These are phyloP conservation scores for Penicillium desertorum DNA, from an alignment of 495 filamentous ascomycete species.

Conservation along the genomic window DNA sequence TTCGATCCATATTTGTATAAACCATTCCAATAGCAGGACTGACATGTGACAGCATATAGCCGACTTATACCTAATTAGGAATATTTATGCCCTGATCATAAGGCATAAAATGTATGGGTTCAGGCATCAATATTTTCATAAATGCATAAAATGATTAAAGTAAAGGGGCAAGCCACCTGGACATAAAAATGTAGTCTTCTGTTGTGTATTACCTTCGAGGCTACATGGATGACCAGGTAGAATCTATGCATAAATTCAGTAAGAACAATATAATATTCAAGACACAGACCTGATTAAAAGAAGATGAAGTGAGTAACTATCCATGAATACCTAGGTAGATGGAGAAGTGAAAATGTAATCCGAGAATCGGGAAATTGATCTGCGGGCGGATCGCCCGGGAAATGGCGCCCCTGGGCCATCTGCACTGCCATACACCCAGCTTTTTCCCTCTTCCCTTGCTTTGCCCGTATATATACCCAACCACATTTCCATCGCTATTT, in stretches of 20 bases:
- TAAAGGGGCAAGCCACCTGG: not conserved
- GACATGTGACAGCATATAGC: not conserved
- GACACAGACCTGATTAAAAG: not conserved
- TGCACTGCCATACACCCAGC: constrained; percentile 25
- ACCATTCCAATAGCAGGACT: not conserved
- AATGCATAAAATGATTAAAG: constrained; percentile 1
- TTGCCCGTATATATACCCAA: constrained; percentile 14
- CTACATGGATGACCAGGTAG: not conserved
- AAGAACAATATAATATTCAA: not conserved
- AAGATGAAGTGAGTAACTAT: not conserved
- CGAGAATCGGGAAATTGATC: constrained; percentile 14
- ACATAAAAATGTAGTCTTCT: not conserved
- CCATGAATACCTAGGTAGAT: too few species aligned
- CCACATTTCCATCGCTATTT: constrained; percentile 21
- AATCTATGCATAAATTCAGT: not conserved
- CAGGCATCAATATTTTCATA: constrained; percentile 4
- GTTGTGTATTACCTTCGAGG: not conserved
- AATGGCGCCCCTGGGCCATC: constrained; percentile 27
- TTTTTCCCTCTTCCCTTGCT: constrained; percentile 22
- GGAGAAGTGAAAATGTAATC: not conserved
- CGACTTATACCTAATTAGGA: not conserved
- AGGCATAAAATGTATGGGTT: not conserved
- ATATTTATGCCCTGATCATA: not conserved
- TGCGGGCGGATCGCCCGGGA: constrained; percentile 30
- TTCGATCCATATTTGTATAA: not conserved